Percentiles rank a stretch among this genome's conserved stretches.
These are phyloP conservation scores for Penicillium alfredii DNA, from an alignment of 495 filamentous ascomycete genomes.

Conservation along the genomic window DNA sequence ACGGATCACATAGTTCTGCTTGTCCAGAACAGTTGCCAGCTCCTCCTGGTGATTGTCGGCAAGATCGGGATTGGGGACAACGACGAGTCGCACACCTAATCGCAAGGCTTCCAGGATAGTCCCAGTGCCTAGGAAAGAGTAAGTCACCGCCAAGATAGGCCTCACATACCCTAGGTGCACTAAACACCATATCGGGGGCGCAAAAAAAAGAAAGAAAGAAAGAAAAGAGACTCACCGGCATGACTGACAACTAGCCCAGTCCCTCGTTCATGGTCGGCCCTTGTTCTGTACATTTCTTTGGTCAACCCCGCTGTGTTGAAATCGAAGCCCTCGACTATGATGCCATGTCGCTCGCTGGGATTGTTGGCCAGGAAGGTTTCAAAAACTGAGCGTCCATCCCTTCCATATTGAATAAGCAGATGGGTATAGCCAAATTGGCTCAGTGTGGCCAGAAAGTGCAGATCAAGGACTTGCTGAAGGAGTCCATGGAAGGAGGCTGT, in stretches of 20 bases:
- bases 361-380: slow-evolving; percentile 26
- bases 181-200: too few species aligned
- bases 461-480: slow-evolving; percentile 56
- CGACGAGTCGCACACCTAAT: slow-evolving; percentile 60
- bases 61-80: slow-evolving; percentile 77
- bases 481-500: slow-evolving; percentile 77
- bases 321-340: slow-evolving; percentile 58
- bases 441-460: slow-evolving; percentile 55
- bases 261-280: slow-evolving; percentile 30
- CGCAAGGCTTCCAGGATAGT: slow-evolving; percentile 80
- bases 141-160: too few species aligned
- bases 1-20: slow-evolving; percentile 62
- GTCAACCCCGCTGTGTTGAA: slow-evolving; percentile 55
- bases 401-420: slow-evolving; percentile 73
- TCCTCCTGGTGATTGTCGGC: slow-evolving; percentile 92
- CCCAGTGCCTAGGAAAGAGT: slow-evolving; percentile 73
- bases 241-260: slow-evolving; percentile 72
- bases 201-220: too few species aligned
- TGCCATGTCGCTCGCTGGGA: slow-evolving; percentile 21
- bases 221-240: slow-evolving; percentile 57
- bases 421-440: slow-evolving; percentile 51
- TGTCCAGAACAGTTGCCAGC: slow-evolving; percentile 65
- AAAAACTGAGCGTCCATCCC: slow-evolving; percentile 44
- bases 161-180: too few species aligned
- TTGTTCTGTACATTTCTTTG: slow-evolving; percentile 49